phyloP scores from a whole-genome alignment of 768 basidiomycete species.

The Boletus bicolor region DNA sequence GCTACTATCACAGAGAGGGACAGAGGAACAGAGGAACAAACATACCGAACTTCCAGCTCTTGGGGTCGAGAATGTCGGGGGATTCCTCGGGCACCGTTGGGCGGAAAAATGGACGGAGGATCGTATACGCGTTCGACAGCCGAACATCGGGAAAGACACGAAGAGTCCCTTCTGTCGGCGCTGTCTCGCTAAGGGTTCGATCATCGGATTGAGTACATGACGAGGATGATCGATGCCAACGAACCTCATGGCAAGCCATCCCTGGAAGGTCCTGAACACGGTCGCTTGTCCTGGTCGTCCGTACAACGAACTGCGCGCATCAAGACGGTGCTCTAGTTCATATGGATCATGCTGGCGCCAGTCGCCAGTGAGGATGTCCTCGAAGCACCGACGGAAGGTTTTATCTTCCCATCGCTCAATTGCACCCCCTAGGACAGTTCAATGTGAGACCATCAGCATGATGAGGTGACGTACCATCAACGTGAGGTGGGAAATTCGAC shows the following conservation, averaged over 20 bases:
- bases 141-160: constrained; percentile 65
- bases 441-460: background rate
- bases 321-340: constrained; percentile 54
- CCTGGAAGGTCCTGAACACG: constrained; percentile 66
- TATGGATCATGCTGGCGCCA: constrained; percentile 70
- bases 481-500: constrained; percentile 50
- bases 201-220: background rate
- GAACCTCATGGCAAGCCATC: constrained; percentile 72
- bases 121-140: constrained; percentile 67
- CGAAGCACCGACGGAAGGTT: constrained; percentile 55
- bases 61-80: constrained; percentile 42
- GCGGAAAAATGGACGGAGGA: constrained; percentile 75
- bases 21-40: constrained; percentile 5
- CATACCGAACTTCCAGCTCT: constrained; percentile 52
- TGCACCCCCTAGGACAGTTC: constrained; percentile 47
- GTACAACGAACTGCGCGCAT: constrained; percentile 64
- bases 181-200: constrained; percentile 48
- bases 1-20: constrained; percentile 23
- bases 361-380: constrained; percentile 55
- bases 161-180: constrained; percentile 65
- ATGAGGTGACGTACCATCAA: constrained; percentile 43
- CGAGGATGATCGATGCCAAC: constrained; percentile 3
- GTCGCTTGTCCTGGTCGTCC: constrained; percentile 51
- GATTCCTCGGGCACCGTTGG: constrained; percentile 41
- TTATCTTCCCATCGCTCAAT: constrained; percentile 77